Conservation (phyloP, 805 yeast species). For the Saccharomycopsis oosterbeekiorum region DNA sequence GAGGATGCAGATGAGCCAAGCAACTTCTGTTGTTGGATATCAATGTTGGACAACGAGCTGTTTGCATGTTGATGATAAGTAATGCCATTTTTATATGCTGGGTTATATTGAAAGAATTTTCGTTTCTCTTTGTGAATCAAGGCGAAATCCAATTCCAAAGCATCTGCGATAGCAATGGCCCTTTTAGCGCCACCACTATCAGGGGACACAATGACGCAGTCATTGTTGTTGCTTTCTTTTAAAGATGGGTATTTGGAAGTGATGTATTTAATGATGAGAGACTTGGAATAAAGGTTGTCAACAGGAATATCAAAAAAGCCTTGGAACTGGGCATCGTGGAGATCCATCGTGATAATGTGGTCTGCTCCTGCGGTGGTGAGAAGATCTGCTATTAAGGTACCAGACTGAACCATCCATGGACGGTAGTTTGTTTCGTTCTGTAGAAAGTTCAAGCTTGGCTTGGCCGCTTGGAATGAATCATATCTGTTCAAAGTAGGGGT, state of each 20-base stretch:
- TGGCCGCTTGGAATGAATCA: constrained; percentile 19
- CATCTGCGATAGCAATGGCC: constrained; percentile 90
- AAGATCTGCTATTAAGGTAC: constrained; percentile 81
- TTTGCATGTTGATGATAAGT: neutral
- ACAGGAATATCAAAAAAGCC: constrained; percentile 96
- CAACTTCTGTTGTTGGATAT: neutral
- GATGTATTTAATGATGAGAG: constrained; percentile 79
- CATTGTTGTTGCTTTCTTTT: constrained; percentile 39
- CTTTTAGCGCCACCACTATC: constrained; percentile 99
- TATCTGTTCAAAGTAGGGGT: neutral
- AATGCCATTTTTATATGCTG: constrained; percentile 18
- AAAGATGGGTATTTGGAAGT: constrained; percentile 52
- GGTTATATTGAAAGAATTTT: constrained; percentile 23
- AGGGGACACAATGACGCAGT: constrained; percentile 90
- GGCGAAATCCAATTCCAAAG: constrained; percentile 81
- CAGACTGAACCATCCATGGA: constrained; percentile 94
- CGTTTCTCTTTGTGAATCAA: constrained; percentile 90
- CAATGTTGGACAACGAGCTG: neutral
- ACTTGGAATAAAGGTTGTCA: constrained; percentile 85
- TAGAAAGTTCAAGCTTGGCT: constrained; percentile 26
- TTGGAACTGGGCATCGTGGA: constrained; percentile 96
- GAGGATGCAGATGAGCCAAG: neutral
- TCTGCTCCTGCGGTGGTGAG: constrained; percentile 92
- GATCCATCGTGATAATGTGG: constrained; percentile 93
- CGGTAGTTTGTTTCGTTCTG: constrained; percentile 59